Evolutionary conservation across 1,139 yeast species (phyloP), one percentile per base, ranked within the genome.

Genomic region (Blastobotrys malaysiensis): DNA sequence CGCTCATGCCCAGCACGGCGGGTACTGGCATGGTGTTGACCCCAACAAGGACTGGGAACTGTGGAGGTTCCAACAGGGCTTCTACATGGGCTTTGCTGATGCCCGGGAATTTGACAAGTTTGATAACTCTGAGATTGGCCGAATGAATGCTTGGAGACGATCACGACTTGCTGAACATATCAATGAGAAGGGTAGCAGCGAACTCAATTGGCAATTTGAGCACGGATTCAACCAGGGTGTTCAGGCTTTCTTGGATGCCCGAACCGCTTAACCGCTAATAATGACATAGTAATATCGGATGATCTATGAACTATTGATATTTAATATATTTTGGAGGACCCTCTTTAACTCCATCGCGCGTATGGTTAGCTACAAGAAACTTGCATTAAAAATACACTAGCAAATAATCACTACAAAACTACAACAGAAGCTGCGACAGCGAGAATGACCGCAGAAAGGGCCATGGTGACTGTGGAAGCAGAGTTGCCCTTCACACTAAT

Each of bases 151-250:
- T 0, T 86, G 93, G 91, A 82, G 77, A 59, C 64, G 69, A 21
- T 71, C 79, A 18, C 74, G 89, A 55, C 68, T 78, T 45, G 67
- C 66, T 6, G 87, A 88, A 62, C 95, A 89, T 68, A 65, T 81
- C 24, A 62, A 71, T 6, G 71, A 72, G 11, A 77, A 79, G 56
- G 95, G 95, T 2, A 63, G 71, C 2, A 79, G 84, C 63, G 73
- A 54, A 77, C 73, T 65, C 58, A 55, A 82, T 53, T 91, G 97
- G 97, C 96, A 87, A 68, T 91, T 88, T 86, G 88, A 84, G 39
- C 93, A 86, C 61, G 97, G 96, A 0, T 90, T 81, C 66, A 81
- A 80, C 54, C 77, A 79, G 51, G 97, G 89, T 0, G 61, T 80
- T 58, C 62, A 72, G 26, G 66, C 61, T 14, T 56, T 68, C 55